Evolutionary conservation across 768 basidiomycete species (phyloP), one percentile per base, ranked within the genome.

Genomic region (Trichaptum fuscoviolaceum): DNA sequence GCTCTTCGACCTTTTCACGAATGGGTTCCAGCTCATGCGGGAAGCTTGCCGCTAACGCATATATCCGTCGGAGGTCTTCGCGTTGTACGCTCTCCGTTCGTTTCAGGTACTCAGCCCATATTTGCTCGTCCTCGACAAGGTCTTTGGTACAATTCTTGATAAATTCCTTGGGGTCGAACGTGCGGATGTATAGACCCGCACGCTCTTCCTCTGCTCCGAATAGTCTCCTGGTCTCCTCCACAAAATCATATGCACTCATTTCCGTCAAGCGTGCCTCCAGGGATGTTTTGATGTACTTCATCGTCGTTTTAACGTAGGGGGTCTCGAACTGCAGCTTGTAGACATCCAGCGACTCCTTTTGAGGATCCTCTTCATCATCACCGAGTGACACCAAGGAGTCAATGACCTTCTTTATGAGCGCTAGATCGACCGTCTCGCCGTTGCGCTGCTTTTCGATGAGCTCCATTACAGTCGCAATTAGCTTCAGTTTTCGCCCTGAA

Each of bases 321-420:
- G 77, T 75, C 75, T 98, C 95, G 75, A 99, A 93, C 71, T 95
- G 89, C 67, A 92, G 88, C 73, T 86, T 88, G 85, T 99, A 99
- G 35, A 96, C 88, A 65, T 98, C 94, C 57, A 97, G 88, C 67
- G 94, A 95, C 26, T 90, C 89, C 72, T 93, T 93, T 82, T 95
- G 92, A 74, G 91, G 88, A 78, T 99, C 93, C 59, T 84, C 82
- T 72, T 96, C 93, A 74, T 99, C 96, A 58, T 98, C 80, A 35
- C 97, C 96, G 24, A 98, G 88, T 2, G 95, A 95, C 25, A 98
- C 90, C 71, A 98, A 92, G 15, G 92, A 95, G 71, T 96, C 95
- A 66, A 98, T 88, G 70, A 97, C 93, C 75, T 92, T 93, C 82
- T 95, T 98, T 68, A 98, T 86, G 42, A 98, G 83, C 35, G 91